A percentile compares a stretch with the other conserved stretches of the same genome.
phyloP scores from a whole-genome alignment of 2,329 filamentous ascomycete genomes.

The Colletotrichum sojae region DNA sequence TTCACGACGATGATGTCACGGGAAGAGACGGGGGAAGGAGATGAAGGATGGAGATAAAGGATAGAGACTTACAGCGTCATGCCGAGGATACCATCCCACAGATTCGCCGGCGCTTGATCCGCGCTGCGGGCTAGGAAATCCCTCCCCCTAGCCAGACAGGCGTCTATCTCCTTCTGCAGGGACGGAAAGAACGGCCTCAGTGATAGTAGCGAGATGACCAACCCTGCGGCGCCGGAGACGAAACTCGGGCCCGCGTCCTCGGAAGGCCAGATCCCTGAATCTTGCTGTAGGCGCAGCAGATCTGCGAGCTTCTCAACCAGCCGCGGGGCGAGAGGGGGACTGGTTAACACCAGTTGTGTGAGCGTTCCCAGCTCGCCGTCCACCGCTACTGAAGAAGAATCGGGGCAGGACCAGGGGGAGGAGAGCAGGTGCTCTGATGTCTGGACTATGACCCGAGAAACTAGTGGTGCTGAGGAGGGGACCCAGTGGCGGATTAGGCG shows the following conservation, averaged over 20 bases:
- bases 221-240: constrained; percentile 77
- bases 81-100: constrained; percentile 76
- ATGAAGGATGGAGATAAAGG: too few species aligned
- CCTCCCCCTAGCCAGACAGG: constrained; percentile 64
- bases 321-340: constrained; percentile 66
- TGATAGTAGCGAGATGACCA: constrained; percentile 70
- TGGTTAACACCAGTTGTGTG: constrained; percentile 75
- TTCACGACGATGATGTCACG: not conserved
- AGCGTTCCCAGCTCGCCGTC: constrained; percentile 80
- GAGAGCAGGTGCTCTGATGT: constrained; percentile 73
- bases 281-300: constrained; percentile 71
- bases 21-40: not conserved
- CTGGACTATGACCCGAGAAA: constrained; percentile 68
- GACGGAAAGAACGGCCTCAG: constrained; percentile 70
- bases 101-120: constrained; percentile 70
- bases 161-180: constrained; percentile 66
- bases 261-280: constrained; percentile 75
- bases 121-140: constrained; percentile 59
- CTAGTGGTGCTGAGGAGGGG: constrained; percentile 60
- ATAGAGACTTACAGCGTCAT: constrained; percentile 71
- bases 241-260: constrained; percentile 70
- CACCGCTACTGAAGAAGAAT: constrained; percentile 60
- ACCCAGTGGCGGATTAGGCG: constrained; percentile 73
- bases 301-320: constrained; percentile 67
- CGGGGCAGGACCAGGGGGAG: constrained; percentile 7